Percentiles rank a stretch among this genome's conserved stretches.
Conservation (phyloP, 1,284 basidiomycete species). For the Leccinum proliferum region DNA sequence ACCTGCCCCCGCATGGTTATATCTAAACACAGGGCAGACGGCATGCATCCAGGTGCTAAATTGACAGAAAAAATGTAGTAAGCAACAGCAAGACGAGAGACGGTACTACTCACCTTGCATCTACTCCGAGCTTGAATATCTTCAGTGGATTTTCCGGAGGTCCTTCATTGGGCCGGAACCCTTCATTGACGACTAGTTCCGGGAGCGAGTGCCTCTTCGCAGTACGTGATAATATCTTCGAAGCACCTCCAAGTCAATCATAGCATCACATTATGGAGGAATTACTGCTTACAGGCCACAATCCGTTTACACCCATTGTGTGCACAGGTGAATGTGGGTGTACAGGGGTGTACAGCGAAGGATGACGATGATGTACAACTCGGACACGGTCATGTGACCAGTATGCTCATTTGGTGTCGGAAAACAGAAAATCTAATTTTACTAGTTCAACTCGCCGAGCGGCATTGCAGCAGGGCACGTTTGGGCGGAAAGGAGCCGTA, state of each 20-base stretch:
- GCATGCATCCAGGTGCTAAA: background rate
- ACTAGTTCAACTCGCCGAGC: conserved; percentile 25
- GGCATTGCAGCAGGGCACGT: conserved; percentile 62
- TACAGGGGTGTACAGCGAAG: too few relatives aligned
- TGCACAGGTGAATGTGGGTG: too few relatives aligned
- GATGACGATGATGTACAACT: too few relatives aligned
- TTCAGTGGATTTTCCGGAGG: too few relatives aligned
- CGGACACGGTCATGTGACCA: too few relatives aligned
- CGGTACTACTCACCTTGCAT: background rate
- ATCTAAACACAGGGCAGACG: background rate
- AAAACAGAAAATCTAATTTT: too few relatives aligned
- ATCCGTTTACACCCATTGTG: background rate
- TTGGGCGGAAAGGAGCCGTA: conserved; percentile 74
- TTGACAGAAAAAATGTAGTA: background rate
- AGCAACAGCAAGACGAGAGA: too few relatives aligned
- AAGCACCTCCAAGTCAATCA: background rate
- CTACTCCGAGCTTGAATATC: background rate
- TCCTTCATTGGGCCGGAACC: background rate
- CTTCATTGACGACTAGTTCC: background rate
- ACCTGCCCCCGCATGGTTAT: background rate
- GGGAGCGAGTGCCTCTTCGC: background rate
- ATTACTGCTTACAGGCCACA: background rate
- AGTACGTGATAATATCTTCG: background rate
- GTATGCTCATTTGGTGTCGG: too few relatives aligned
- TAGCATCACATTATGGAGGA: background rate